Conservation (phyloP, 2,329 filamentous ascomycete species). For the Pyrenochaeta sp. region DNA sequence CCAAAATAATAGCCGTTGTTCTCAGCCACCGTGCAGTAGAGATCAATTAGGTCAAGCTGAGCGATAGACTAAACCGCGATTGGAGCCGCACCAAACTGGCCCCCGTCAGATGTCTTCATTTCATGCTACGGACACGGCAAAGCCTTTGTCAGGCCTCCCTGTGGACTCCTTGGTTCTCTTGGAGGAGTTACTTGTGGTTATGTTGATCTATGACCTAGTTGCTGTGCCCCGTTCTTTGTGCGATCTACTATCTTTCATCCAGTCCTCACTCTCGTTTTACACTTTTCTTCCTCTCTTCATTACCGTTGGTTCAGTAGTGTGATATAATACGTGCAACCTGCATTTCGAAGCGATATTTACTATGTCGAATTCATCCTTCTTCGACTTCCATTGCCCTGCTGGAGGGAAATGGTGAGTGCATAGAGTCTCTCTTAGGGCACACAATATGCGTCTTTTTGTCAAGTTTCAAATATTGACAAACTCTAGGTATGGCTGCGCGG, state of each 20-base stretch:
- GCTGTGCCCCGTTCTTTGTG: constrained; percentile 13
- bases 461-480: constrained; percentile 8
- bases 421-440: not conserved
- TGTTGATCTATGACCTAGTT: constrained; percentile 14
- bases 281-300: constrained; percentile 4
- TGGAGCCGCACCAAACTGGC: constrained; percentile 14
- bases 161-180: constrained; percentile 4
- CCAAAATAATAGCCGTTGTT: constrained; percentile 19
- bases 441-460: not conserved
- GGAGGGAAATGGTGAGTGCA: constrained; percentile 32
- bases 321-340: not conserved
- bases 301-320: not conserved
- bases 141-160: constrained; percentile 17
- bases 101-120: constrained; percentile 6
- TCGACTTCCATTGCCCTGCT: constrained; percentile 30
- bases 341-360: not conserved
- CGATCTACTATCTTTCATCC: constrained; percentile 6
- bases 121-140: constrained; percentile 10
- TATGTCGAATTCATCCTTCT: constrained; percentile 18
- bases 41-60: constrained; percentile 13
- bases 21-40: constrained; percentile 17
- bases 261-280: constrained; percentile 11
- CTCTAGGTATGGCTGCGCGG: constrained; percentile 34
- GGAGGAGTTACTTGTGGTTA: constrained; percentile 7
- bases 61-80: constrained; percentile 2